A percentile compares a stretch with the other conserved stretches of the same genome.
These are phyloP conservation scores for Aspergillus leporis DNA, from an alignment of 495 filamentous ascomycete species.

Conservation along the genomic window DNA sequence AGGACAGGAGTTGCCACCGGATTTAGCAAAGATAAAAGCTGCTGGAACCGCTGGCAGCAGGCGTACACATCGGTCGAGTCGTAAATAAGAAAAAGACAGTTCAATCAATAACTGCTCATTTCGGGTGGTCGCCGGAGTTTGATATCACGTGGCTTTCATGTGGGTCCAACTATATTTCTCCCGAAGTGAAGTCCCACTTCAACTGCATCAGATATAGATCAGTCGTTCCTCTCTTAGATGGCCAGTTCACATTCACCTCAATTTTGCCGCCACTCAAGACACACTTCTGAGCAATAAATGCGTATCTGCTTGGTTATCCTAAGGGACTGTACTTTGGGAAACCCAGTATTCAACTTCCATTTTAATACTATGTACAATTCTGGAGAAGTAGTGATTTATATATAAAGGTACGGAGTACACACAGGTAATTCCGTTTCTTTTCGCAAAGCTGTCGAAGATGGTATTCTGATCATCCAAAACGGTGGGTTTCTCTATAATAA, in stretches of 20 bases:
- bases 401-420: too few relatives aligned
- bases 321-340: too few relatives aligned
- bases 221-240: too few relatives aligned
- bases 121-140: neutral
- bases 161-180: neutral
- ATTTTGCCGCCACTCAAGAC: too few relatives aligned
- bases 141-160: neutral
- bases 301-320: too few relatives aligned
- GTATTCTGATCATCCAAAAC: slow-evolving; percentile 64
- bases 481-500: slow-evolving; percentile 74
- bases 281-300: too few relatives aligned
- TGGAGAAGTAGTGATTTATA: too few relatives aligned
- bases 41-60: slow-evolving; percentile 24
- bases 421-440: slow-evolving; percentile 72
- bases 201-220: too few relatives aligned
- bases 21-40: slow-evolving; percentile 19
- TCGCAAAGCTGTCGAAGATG: slow-evolving; percentile 94
- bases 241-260: too few relatives aligned
- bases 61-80: slow-evolving; percentile 19
- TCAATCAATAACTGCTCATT: neutral
- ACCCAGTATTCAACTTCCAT: too few relatives aligned
- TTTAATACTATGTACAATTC: too few relatives aligned
- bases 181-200: too few relatives aligned
- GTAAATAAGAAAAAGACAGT: neutral
- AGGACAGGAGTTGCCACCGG: slow-evolving; percentile 32